Evolutionary conservation across 257 asterid genomes (phyloP).

Genomic region (Echites panduratus): DNA sequence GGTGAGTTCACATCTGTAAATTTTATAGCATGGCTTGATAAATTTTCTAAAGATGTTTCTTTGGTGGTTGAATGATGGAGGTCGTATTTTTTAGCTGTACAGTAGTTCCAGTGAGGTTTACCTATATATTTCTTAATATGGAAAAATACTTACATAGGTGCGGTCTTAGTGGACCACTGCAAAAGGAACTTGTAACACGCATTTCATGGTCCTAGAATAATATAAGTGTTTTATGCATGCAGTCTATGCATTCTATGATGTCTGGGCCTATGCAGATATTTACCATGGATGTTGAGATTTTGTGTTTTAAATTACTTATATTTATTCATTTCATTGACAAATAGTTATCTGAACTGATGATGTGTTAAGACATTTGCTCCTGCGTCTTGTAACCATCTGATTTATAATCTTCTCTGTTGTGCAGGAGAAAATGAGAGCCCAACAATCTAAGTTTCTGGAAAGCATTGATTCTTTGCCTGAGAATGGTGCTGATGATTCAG

Average conservation of each 20-base stretch:
- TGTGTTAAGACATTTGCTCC: neutral
- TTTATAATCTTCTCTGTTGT: conserved; percentile 20
- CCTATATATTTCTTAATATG: neutral
- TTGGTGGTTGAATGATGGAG: neutral
- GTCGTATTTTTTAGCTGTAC: neutral
- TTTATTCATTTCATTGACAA: neutral
- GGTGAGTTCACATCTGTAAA: conserved; percentile 40
- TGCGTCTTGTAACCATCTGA: neutral
- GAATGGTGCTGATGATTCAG: conserved; percentile 51
- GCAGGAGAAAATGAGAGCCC: conserved; percentile 89
- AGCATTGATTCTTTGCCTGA: conserved; percentile 54
- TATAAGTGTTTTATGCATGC: neutral
- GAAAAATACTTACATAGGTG: neutral
- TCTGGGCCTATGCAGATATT: neutral
- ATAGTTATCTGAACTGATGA: neutral
- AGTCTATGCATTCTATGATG: neutral
- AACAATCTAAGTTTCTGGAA: conserved; percentile 81
- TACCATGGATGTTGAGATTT: neutral
- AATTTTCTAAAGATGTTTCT: neutral
- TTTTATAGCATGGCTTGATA: neutral
- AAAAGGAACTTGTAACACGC: neutral
- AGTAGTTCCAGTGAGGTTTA: neutral
- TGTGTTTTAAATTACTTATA: neutral
- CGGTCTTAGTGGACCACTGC: neutral
- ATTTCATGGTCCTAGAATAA: neutral